Base-by-base conservation (phyloP, 495 filamentous ascomycete genomes). In the Aspergillus hancockii region DNA sequence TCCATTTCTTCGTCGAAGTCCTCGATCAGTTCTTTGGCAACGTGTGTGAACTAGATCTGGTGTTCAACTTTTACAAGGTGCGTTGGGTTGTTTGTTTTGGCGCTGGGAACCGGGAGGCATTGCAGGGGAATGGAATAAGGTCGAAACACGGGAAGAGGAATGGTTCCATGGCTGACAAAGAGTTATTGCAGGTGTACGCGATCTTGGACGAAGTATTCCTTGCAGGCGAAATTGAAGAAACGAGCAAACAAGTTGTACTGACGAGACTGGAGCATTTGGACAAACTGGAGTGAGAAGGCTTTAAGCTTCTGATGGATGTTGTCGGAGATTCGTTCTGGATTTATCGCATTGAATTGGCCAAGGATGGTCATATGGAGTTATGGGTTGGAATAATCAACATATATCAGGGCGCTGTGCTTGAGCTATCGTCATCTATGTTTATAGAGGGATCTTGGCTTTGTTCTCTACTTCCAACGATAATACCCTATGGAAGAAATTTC, bases 1-100 rank as follows among this genome's bases (percentile, higher is more conserved):
- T 98, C 71, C 94, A 98, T 80, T 98, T 98, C 79, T 98, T 98
- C 70, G 94, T 98, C 61, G 94, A 98, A 78, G 94, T 98, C 61
- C 81, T 98, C 67, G 94, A 98, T 82, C 83, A 90, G 64, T 98
- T 98, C 79, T 98, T 98, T 71, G 94, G 94, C 65, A 98, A 98
- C 73, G 94, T 98, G 54, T 98, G 94, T 77, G 94, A 98, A 80
- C 81, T 98, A 75, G 94, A 98, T 82, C 79, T 98, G 76, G 95
- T 98, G 61, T 98, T 98, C 77, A 98, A 97, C 75, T 98, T 93
- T 69, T 92, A 92, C 73, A 93, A 93, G 84, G 88, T 88, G 72
- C 71, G 68, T 62, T 18, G 21, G 32, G 25, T 45, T 52, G 8
- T 5, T 43, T 47, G 13, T 4, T 23, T 16, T 6, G n/a, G 30